A percentile compares a stretch with the other conserved stretches of the same genome.
Evolutionary conservation across 2,329 filamentous ascomycete genomes (phyloP).

Genomic region (Talaromyces sp.): DNA sequence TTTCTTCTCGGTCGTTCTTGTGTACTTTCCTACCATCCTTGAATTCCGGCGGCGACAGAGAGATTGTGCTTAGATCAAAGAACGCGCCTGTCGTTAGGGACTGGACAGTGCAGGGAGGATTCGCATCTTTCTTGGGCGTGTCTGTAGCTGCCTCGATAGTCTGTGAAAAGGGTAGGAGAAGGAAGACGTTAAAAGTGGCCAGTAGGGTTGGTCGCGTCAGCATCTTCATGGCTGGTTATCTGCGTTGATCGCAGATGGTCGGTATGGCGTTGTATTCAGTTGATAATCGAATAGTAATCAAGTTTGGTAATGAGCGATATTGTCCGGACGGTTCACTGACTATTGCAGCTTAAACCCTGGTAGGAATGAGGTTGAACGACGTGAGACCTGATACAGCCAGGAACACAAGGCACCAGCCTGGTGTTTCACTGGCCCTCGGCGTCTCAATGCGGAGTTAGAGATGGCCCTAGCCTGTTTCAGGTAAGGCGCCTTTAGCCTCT

Average conservation of each 20-base stretch:
- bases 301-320: neutral
- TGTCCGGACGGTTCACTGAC: neutral
- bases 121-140: slow-evolving; percentile 33
- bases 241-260: neutral
- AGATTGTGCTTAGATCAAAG: slow-evolving; percentile 61
- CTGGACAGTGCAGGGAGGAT: slow-evolving; percentile 59
- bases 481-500: neutral
- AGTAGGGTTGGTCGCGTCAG: slow-evolving; percentile 28
- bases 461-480: slow-evolving; percentile 7
- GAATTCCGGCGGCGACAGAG: slow-evolving; percentile 47
- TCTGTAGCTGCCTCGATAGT: slow-evolving; percentile 6
- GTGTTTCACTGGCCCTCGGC: slow-evolving; percentile 4
- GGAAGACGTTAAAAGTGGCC: slow-evolving; percentile 27
- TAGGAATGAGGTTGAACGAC: neutral
- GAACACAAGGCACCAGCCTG: slow-evolving; percentile 1
- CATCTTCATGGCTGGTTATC: slow-evolving; percentile 33
- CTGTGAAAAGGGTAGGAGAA: slow-evolving; percentile 25
- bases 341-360: neutral
- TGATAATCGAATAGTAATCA: neutral
- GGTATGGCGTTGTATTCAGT: neutral
- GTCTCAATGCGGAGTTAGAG: slow-evolving; percentile 12
- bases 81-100: slow-evolving; percentile 60
- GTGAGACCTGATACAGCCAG: neutral
- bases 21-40: slow-evolving; percentile 41
- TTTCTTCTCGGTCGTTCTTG: slow-evolving; percentile 40